These are phyloP conservation scores for Dictyostelium intermedium DNA, from an alignment of 78 protist genomes.

Conservation along the genomic window DNA sequence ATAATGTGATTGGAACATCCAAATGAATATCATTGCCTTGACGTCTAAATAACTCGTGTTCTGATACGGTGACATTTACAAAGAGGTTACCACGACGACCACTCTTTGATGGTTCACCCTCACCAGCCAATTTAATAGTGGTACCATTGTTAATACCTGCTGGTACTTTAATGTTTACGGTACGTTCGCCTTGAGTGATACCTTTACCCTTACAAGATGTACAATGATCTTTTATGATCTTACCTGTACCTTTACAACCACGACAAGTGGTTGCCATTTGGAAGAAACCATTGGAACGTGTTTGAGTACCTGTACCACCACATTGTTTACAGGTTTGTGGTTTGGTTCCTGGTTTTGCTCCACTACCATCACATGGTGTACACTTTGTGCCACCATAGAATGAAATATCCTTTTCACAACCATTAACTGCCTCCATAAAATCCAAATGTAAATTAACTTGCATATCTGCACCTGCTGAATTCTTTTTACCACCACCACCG, in stretches of 20 bases:
- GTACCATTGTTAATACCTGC: slow-evolving; percentile 87
- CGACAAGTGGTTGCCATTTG: slow-evolving; percentile 68
- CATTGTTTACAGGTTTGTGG: slow-evolving; percentile 35
- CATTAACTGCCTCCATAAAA: slow-evolving; percentile 89
- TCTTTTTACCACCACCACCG: slow-evolving; percentile 38
- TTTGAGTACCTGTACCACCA: slow-evolving; percentile 36
- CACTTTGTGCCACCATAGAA: slow-evolving; percentile 61
- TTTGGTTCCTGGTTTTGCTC: slow-evolving; percentile 63
- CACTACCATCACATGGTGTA: slow-evolving; percentile 81
- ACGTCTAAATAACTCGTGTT: slow-evolving; percentile 79
- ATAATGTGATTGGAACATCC: slow-evolving; percentile 79
- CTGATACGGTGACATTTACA: slow-evolving; percentile 68
- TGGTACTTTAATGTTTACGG: slow-evolving; percentile 40
- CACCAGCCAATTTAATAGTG: slow-evolving; percentile 63
- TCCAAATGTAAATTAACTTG: slow-evolving; percentile 38
- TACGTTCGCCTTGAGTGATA: slow-evolving; percentile 32
- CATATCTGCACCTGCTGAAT: slow-evolving; percentile 54
- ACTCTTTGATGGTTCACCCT: slow-evolving; percentile 75
- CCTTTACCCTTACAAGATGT: slow-evolving; percentile 70
- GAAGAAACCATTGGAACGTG: slow-evolving; percentile 63
- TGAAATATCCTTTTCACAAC: slow-evolving; percentile 51
- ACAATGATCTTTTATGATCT: slow-evolving; percentile 61
- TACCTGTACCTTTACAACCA: slow-evolving; percentile 85
- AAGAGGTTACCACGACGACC: slow-evolving; percentile 80
- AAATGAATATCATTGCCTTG: slow-evolving; percentile 87